Evolutionary conservation across 2,329 filamentous ascomycete genomes (phyloP).

Genomic region (Aspergillus sp.): DNA sequence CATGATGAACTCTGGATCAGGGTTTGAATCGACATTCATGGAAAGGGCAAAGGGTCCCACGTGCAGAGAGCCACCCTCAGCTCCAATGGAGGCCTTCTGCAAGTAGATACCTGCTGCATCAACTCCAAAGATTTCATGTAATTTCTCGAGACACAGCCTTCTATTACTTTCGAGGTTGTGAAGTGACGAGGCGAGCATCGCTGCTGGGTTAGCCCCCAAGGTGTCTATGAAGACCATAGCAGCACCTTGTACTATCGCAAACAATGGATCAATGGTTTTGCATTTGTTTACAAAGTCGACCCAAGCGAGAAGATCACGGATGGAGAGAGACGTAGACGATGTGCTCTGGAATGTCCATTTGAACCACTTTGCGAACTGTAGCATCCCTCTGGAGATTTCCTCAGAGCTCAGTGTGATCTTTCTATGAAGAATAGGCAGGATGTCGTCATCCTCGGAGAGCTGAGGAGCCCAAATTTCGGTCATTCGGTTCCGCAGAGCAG

Average conservation of each 20-base stretch:
- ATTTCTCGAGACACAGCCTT: constrained; percentile 66
- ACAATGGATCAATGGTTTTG: constrained; percentile 45
- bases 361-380: constrained; percentile 92
- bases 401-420: constrained; percentile 63
- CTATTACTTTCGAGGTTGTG: constrained; percentile 70
- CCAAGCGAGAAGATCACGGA: constrained; percentile 91
- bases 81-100: constrained; percentile 56
- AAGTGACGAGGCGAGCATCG: constrained; percentile 70
- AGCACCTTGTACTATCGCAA: constrained; percentile 74
- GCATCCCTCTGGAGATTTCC: constrained; percentile 64
- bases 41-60: constrained; percentile 74
- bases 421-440: constrained; percentile 77
- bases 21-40: constrained; percentile 48
- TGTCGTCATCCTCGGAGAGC: constrained; percentile 78
- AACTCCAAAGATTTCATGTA: constrained; percentile 63
- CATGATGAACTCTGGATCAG: constrained; percentile 69
- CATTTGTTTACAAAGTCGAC: constrained; percentile 83
- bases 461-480: constrained; percentile 98
- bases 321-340: constrained; percentile 74
- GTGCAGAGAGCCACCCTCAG: constrained; percentile 54
- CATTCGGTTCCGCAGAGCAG: constrained; percentile 90
- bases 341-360: constrained; percentile 74
- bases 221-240: constrained; percentile 96
- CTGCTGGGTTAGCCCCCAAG: constrained; percentile 90
- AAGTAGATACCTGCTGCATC: constrained; percentile 67